These are phyloP conservation scores for Boletellus ananas DNA, from an alignment of 768 basidiomycete genomes.

Conservation along the genomic window DNA sequence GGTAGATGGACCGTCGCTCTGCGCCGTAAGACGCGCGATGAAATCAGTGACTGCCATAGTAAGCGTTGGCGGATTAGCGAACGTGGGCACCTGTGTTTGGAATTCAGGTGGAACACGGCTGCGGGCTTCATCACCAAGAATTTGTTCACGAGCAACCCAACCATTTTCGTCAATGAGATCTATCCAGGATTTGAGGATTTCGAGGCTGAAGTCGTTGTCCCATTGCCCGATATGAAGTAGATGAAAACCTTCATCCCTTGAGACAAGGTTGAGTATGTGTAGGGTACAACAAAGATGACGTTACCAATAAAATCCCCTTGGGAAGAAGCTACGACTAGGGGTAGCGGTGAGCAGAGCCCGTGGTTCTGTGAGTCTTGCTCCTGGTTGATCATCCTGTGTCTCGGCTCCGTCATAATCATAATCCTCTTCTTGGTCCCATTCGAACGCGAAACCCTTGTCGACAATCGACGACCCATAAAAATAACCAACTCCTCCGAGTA, in stretches of 20 bases:
- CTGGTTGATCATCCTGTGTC: slow-evolving; percentile 36
- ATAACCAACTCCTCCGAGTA: slow-evolving; percentile 91
- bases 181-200: slow-evolving; percentile 89
- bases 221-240: slow-evolving; percentile 85
- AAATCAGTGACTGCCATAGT: slow-evolving; percentile 92
- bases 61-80: slow-evolving; percentile 93
- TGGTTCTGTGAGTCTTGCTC: slow-evolving; percentile 70
- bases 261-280: slow-evolving; percentile 1
- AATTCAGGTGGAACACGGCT: slow-evolving; percentile 93
- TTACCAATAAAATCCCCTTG: slow-evolving; percentile 95
- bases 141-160: slow-evolving; percentile 96
- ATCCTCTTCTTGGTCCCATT: slow-evolving; percentile 80
- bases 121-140: slow-evolving; percentile 92
- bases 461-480: slow-evolving; percentile 91
- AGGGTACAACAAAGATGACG: slow-evolving; percentile 1
- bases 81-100: slow-evolving; percentile 88
- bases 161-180: slow-evolving; percentile 88
- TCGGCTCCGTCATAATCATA: slow-evolving; percentile 37
- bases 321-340: slow-evolving; percentile 95
- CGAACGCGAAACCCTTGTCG: slow-evolving; percentile 79
- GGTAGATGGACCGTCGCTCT: slow-evolving; percentile 45
- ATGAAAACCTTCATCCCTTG: slow-evolving; percentile 97
- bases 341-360: slow-evolving; percentile 84
- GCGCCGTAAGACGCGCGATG: slow-evolving; percentile 64
- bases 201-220: slow-evolving; percentile 89